Evolutionary conservation across 371 early-diverging fungal species (phyloP), one percentile per base, ranked within the genome.

Genomic region (Mucor lusitanicus): DNA sequence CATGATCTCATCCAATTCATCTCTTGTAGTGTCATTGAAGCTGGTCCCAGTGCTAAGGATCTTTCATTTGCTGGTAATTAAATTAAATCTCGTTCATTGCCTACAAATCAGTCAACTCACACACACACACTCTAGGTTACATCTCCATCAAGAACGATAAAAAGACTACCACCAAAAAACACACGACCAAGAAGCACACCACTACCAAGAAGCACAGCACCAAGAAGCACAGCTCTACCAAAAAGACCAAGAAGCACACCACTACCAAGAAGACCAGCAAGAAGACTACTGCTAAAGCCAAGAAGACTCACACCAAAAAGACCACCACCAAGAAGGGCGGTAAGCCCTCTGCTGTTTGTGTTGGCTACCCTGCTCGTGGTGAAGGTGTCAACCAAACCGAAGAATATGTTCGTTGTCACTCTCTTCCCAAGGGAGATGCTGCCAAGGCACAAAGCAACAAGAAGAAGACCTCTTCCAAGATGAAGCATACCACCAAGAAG

Each of bases 31-130:
- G 82, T 82, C 21, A 65, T 82, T 40, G 82, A 82, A 65, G 70
- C 79, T 44, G 79, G 79, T 40, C 75, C 78, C 19, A 72, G 65
- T 63, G 66, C 73, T 46, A 65, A 71, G 33, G 82, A 82, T 65
- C 64, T 82, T 64, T 74, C 78, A 27, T 82, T 82, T 74, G 80
- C 78, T 44, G 82, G 82, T 76, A 71, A 48, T 35, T 53, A 27
- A n/a, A 53, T 53, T 27, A 21, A 46, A 42, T 30, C 61, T 61
- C 61, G 61, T 61, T 61, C 21, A 33, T 35, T 33, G 21, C 21
- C 17, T 53, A 25, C 6, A 62, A 42, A 21, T 30, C 8, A 55
- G 21, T 42, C n/a, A 39, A 39, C 9, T 33, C 33, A 48, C 9
- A 48, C 15, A 55, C n/a, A n/a, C n/a, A n/a, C n/a, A 56, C 33